Base-by-base conservation (phyloP, 2,329 filamentous ascomycete genomes). In the Calonectria hongkongensis region DNA sequence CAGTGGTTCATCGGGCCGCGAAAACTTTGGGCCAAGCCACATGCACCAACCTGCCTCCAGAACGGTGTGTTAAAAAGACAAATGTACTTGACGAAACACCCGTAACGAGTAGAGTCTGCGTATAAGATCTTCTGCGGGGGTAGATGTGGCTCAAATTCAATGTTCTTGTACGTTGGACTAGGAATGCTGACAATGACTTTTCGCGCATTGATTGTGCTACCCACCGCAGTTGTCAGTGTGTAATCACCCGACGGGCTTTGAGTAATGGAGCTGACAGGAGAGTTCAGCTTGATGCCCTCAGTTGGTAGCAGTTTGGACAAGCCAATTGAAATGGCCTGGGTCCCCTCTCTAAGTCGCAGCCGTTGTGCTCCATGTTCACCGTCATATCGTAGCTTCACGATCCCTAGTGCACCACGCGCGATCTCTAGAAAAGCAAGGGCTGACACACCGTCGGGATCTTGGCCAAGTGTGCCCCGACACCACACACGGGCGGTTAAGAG, bases 21-120 rank as follows among this genome's bases (percentile, higher is more conserved):
- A 8, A 73, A 70, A 48, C 71, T 73, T 36, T 73, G 71, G 2
- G 43, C 71, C 8, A 75, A 33, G 2, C 74, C 72, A 15, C 74
- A 75, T 18, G 63, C 60, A 28, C 69, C 72, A 9, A 50, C 21
- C 1, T 41, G 30, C 0, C 67, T 43, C 74, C 74, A 75, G 28
- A 74, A 75, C 5, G 74, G 74, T 1, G 72, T 63, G 51, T 73
- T 68, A 56, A 75, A 75, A 21, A 74, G 41, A 28, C 48, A 39
- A 18, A 75, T 72, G n/a, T 50, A 72, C 12, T 75, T 75, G 58
- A 72, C 54, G 13, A 70, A 75, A 43, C 70, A 75, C 4, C 74
- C 72, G 27, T 75, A 75, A 2, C 66, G 67, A 1, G 65, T 33
- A 4, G 62, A 33, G 2, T 33, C 58, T 7, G 28, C 48, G 48